These are phyloP conservation scores for Nectriaceae sp. DNA, from an alignment of 2,329 filamentous ascomycete genomes.

Conservation along the genomic window DNA sequence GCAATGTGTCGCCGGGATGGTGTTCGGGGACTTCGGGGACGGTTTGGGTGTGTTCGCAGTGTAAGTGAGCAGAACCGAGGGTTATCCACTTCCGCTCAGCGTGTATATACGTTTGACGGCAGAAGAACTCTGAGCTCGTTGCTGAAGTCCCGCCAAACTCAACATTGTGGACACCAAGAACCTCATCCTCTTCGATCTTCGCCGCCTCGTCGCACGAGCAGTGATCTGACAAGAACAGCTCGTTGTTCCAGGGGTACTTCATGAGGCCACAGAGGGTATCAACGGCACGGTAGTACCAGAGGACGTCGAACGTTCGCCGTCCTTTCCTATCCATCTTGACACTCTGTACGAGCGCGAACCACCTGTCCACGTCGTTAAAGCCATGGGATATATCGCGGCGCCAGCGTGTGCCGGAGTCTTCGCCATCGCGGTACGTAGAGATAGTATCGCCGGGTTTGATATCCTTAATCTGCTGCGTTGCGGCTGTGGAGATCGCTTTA, in stretches of 20 bases:
- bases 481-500: conserved; percentile 22
- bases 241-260: conserved; percentile 69
- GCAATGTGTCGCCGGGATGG: conserved; percentile 60
- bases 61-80: conserved; percentile 55
- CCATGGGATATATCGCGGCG: conserved; percentile 47
- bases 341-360: conserved; percentile 71
- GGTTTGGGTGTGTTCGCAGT: conserved; percentile 45
- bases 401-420: conserved; percentile 58
- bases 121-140: conserved; percentile 58
- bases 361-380: conserved; percentile 51
- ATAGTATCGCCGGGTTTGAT: conserved; percentile 52
- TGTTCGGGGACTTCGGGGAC: conserved; percentile 35
- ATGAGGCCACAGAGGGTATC: conserved; percentile 71
- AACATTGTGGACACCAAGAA: conserved; percentile 59
- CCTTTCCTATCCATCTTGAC: conserved; percentile 43
- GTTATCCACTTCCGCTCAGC: conserved; percentile 63
- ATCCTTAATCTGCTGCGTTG: conserved; percentile 24
- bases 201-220: conserved; percentile 63
- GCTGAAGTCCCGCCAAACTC: conserved; percentile 56
- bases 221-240: conserved; percentile 76
- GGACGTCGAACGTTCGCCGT: conserved; percentile 56
- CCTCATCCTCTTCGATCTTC: conserved; percentile 54
- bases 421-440: conserved; percentile 46
- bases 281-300: conserved; percentile 72
- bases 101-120: conserved; percentile 69